Evolutionary conservation across 148 eudicot genomes (phyloP).

Genomic region (Chenopodium quinoa): DNA sequence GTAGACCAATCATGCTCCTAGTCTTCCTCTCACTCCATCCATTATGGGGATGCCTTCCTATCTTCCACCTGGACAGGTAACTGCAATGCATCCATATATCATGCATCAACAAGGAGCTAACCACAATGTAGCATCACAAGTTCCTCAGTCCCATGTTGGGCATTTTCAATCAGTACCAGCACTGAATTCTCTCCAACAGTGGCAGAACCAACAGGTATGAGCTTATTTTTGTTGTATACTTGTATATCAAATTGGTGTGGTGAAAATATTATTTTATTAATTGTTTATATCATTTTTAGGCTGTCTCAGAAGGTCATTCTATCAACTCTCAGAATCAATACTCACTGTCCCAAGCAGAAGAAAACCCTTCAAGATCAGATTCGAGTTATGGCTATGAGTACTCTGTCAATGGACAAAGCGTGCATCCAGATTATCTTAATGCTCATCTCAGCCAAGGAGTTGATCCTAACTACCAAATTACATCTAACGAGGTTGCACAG

Average conservation of each 20-base stretch:
- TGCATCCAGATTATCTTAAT: conserved; percentile 49
- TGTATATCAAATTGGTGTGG: not conserved
- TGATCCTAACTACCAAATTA: conserved; percentile 40
- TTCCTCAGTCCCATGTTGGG: conserved; percentile 55
- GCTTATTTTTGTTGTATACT: not conserved
- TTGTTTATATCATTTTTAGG: conserved; percentile 35
- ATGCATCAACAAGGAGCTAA: conserved; percentile 78
- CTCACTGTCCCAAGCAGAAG: conserved; percentile 49
- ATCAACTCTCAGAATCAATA: conserved; percentile 45
- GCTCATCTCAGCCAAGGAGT: conserved; percentile 36
- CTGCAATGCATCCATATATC: conserved; percentile 76
- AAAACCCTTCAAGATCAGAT: conserved; percentile 46
- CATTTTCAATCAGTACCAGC: conserved; percentile 62
- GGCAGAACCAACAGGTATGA: conserved; percentile 79
- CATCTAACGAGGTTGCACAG: conserved; percentile 51
- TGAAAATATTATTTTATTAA: conserved; percentile 15
- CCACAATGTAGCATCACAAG: conserved; percentile 59
- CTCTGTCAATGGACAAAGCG: conserved; percentile 52
- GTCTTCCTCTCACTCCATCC: conserved; percentile 58
- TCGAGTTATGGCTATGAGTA: conserved; percentile 48
- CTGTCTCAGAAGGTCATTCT: conserved; percentile 48
- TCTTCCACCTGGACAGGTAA: conserved; percentile 63
- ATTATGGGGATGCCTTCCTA: conserved; percentile 77
- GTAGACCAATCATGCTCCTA: conserved; percentile 61
- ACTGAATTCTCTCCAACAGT: conserved; percentile 49